Evolutionary conservation across 805 yeast species (phyloP).

Genomic region (Candida rishiriensis): DNA sequence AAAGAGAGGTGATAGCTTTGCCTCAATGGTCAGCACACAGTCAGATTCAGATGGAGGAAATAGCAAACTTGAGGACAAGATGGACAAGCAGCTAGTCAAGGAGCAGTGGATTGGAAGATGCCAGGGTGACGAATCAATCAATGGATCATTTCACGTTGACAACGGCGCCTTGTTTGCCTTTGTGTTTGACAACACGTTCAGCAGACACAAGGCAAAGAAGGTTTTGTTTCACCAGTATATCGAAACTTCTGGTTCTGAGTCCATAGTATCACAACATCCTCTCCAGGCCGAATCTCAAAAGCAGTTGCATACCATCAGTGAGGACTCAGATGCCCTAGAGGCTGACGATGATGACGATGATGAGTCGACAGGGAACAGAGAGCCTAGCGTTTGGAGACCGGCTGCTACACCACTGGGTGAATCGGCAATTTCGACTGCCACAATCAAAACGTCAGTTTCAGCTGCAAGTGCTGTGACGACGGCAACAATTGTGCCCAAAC

Average conservation of each 20-base stretch:
- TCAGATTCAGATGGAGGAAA: slow-evolving; percentile 22
- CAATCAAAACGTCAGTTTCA: neutral
- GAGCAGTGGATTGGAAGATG: slow-evolving; percentile 55
- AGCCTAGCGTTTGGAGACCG: neutral
- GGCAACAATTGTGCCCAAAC: no score
- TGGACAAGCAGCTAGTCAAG: slow-evolving; percentile 47
- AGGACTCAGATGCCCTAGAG: slow-evolving; percentile 3
- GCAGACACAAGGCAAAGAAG: slow-evolving; percentile 79
- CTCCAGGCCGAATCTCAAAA: neutral
- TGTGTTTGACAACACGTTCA: slow-evolving; percentile 87
- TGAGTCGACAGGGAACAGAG: no score
- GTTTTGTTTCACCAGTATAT: slow-evolving; percentile 58
- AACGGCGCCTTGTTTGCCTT: slow-evolving; percentile 77
- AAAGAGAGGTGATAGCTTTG: slow-evolving; percentile 17
- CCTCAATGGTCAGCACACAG: slow-evolving; percentile 36
- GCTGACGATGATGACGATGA: neutral
- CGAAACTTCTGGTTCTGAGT: slow-evolving; percentile 3
- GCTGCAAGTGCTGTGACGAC: neutral
- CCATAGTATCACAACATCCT: neutral
- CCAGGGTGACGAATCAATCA: slow-evolving; percentile 54
- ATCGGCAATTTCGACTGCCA: neutral
- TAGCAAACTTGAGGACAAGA: slow-evolving; percentile 45
- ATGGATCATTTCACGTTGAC: slow-evolving; percentile 55
- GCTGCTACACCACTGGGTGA: neutral
- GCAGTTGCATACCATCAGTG: slow-evolving; percentile 4